Base-by-base conservation (phyloP, 495 filamentous ascomycete genomes). In the Xylaria flabelliformis region DNA sequence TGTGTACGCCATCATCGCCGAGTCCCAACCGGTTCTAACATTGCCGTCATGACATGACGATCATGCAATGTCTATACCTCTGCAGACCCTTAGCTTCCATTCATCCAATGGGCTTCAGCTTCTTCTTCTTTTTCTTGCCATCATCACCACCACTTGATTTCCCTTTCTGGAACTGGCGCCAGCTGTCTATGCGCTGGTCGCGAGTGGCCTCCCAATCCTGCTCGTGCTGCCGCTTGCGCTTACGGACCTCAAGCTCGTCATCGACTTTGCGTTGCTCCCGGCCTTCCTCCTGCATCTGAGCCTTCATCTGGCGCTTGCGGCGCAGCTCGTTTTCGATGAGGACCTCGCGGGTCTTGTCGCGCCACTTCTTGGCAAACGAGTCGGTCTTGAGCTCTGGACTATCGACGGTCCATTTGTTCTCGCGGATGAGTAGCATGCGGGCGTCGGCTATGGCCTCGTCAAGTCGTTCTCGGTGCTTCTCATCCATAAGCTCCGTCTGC, bases 401-500 rank as follows among this genome's bases (percentile, higher is more conserved):
- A 83, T 99, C 97, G 63, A 93, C 85, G 0, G 91, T 98, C 87
- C 93, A 94, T 77, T 98, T 98, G 78, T 91, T 91, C 79, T 98
- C 94, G 56, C 95, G 93, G 73, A 99, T 97, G 64, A 97, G 81
- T 17, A 98, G 89, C 87, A 94, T 94, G 75, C 96, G 94, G 65
- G 96, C 96, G 78, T 99, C 96, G 15, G 94, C 92, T 73, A 98
- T 98, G 71, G 93, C 94, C 80, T 98, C 95, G 82, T 99, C 96
- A 3, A 99, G 91, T 29, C 86, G 88, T 67, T 86, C 86, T 68
- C 96, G 94, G 74, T 92, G 87, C 83, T 97, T 97, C 83, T 97
- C 95, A 81, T 99, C 97, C 85, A 97, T 91, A 9, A 99, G 89
- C 72, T 92, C 89, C 0, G 89, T 92, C 76, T 98, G 93, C 12